Percentiles rank a stretch among this genome's conserved stretches.
Evolutionary conservation across 1,284 basidiomycete genomes (phyloP).

Genomic region (Boletus semigastroideus): DNA sequence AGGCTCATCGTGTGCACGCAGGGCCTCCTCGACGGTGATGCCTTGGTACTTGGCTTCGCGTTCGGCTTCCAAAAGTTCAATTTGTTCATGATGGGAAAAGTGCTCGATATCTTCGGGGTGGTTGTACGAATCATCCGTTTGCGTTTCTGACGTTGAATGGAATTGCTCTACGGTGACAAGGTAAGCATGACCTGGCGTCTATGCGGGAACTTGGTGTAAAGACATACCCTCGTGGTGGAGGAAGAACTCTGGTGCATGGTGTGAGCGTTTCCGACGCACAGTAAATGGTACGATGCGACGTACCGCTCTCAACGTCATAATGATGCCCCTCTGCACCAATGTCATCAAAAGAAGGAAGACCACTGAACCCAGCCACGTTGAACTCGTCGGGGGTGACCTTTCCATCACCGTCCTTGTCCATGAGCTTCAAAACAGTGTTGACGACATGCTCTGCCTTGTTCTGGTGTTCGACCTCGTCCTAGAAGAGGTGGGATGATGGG

Average conservation of each 20-base stretch:
- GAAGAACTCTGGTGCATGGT: slow-evolving; percentile 67
- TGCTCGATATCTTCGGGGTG: slow-evolving; percentile 92
- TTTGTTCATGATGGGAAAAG: slow-evolving; percentile 84
- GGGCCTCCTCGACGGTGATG: slow-evolving; percentile 68
- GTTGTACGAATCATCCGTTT: slow-evolving; percentile 91
- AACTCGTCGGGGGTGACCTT: slow-evolving; percentile 82
- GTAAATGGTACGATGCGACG: slow-evolving; percentile 21
- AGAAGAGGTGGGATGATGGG: background rate
- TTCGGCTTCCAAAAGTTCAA: slow-evolving; percentile 86
- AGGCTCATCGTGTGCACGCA: slow-evolving; percentile 45
- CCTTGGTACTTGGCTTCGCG: slow-evolving; percentile 82
- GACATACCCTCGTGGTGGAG: slow-evolving; percentile 85
- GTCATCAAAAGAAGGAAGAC: slow-evolving; percentile 84
- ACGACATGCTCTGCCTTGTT: slow-evolving; percentile 86
- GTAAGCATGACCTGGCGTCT: background rate
- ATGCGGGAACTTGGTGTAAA: background rate
- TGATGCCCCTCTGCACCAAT: slow-evolving; percentile 92
- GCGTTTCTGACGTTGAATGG: slow-evolving; percentile 95
- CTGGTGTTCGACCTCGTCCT: slow-evolving; percentile 80
- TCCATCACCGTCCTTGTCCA: slow-evolving; percentile 84
- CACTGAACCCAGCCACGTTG: slow-evolving; percentile 71
- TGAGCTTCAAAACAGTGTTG: slow-evolving; percentile 64
- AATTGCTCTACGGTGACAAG: slow-evolving; percentile 61
- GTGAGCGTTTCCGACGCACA: background rate
- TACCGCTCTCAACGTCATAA: slow-evolving; percentile 86